Conservation (phyloP, 805 yeast species). For the Hanseniaspora mollemarum region DNA sequence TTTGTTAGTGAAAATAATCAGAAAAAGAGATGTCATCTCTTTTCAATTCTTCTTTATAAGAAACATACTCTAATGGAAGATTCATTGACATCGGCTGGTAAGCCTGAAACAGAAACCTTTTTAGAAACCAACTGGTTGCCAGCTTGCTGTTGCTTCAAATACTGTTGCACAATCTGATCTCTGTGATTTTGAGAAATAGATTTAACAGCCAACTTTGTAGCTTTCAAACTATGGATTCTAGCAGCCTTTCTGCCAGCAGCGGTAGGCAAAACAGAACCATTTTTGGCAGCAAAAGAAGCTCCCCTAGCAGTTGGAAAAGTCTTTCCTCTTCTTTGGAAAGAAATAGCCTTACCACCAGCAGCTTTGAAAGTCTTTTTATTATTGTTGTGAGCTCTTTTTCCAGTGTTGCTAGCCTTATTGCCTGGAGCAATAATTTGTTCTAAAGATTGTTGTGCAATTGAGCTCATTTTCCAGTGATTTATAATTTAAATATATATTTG, state of each 20-base stretch:
- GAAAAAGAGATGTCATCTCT: too few species aligned
- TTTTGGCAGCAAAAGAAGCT: conserved; percentile 22
- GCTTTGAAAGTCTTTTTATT: not conserved
- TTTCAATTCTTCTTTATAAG: not conserved
- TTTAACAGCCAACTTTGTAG: conserved; percentile 18
- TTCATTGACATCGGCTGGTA: conserved; percentile 77
- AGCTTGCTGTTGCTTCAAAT: conserved; percentile 26
- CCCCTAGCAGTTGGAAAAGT: conserved; percentile 28
- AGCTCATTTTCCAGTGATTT: not conserved
- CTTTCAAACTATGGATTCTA: conserved; percentile 14
- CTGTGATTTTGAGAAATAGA: conserved; percentile 27
- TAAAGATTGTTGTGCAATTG: not conserved
- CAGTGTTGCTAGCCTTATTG: not conserved
- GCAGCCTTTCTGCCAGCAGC: conserved; percentile 24
- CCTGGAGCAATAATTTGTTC: not conserved
- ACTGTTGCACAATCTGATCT: conserved; percentile 19
- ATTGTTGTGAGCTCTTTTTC: not conserved
- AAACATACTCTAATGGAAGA: conserved; percentile 77
- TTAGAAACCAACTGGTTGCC: conserved; percentile 38
- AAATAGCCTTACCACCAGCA: conserved; percentile 5
- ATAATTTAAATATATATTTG: not conserved
- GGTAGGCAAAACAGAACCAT: conserved; percentile 21
- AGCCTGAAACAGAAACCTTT: conserved; percentile 73
- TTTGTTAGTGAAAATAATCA: too few species aligned
- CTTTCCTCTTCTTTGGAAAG: conserved; percentile 18